These are phyloP conservation scores for Vickermania ingenoplastis DNA, from an alignment of 208 protist genomes.

Conservation along the genomic window DNA sequence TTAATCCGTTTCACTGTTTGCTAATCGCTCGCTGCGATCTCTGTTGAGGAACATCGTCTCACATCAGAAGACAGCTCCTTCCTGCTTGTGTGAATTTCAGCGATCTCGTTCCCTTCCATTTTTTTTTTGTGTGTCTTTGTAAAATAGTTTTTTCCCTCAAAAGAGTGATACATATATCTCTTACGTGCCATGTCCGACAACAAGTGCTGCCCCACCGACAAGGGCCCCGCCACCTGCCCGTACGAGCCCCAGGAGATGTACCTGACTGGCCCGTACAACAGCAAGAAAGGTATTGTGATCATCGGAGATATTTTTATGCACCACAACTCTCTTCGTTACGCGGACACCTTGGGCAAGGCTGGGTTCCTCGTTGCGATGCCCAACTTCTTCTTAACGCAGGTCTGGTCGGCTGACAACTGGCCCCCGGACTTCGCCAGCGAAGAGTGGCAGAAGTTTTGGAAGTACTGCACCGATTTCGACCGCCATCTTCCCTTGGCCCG, in stretches of 20 bases:
- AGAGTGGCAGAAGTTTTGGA: conserved; percentile 8
- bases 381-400: conserved; percentile 5
- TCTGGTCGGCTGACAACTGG: conserved; percentile 3
- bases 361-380: conserved; percentile 14
- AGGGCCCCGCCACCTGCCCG: not conserved
- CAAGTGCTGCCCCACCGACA: conserved; percentile 4
- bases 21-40: too few relatives aligned
- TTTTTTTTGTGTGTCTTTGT: too few relatives aligned
- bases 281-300: conserved; percentile 8
- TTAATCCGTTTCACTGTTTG: too few relatives aligned
- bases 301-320: conserved; percentile 15
- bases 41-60: too few relatives aligned
- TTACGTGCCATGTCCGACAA: too few relatives aligned
- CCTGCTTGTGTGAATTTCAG: too few relatives aligned
- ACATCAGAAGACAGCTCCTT: too few relatives aligned
- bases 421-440: conserved; percentile 3
- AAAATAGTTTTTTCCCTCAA: too few relatives aligned
- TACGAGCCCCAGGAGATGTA: not conserved
- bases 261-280: not conserved
- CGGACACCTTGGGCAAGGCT: conserved; percentile 4
- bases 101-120: too few relatives aligned
- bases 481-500: not conserved
- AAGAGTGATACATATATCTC: too few relatives aligned
- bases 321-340: conserved; percentile 7
- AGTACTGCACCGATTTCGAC: not conserved